Conservation (phyloP, 1,139 yeast species). For the Taphrina populina region DNA sequence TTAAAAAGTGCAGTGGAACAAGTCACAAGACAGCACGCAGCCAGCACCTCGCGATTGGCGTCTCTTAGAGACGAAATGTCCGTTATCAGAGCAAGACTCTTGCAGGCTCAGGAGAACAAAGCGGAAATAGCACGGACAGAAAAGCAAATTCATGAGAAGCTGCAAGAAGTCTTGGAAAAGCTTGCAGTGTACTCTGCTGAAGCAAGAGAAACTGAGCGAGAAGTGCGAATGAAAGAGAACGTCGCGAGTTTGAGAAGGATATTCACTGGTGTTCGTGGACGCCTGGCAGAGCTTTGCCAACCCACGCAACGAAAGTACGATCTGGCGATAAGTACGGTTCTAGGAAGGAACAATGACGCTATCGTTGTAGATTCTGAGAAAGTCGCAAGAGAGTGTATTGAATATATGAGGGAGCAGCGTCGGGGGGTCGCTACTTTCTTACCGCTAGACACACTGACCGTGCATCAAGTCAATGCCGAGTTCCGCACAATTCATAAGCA, state of each 20-base stretch:
- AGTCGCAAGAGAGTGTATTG: constrained; percentile 80
- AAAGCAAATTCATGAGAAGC: constrained; percentile 58
- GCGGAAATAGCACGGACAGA: constrained; percentile 55
- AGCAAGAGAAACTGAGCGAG: constrained; percentile 72
- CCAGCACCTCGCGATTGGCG: constrained; percentile 44
- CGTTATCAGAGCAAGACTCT: constrained; percentile 51
- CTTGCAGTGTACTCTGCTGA: constrained; percentile 72
- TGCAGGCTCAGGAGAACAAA: constrained; percentile 50
- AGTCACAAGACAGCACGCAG: constrained; percentile 28
- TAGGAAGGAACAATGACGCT: constrained; percentile 79
- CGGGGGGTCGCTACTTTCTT: constrained; percentile 83
- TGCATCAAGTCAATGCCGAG: constrained; percentile 55
- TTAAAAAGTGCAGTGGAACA: constrained; percentile 46
- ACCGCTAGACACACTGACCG: constrained; percentile 79
- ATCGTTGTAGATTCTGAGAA: constrained; percentile 74
- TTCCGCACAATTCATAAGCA: constrained; percentile 58
- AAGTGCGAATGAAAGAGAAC: constrained; percentile 67
- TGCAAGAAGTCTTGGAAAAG: constrained; percentile 61
- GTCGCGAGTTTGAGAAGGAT: constrained; percentile 64
- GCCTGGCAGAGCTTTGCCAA: constrained; percentile 73
- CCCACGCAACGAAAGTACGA: constrained; percentile 78
- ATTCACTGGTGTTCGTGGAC: constrained; percentile 79
- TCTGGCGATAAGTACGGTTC: constrained; percentile 69
- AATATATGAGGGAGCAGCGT: constrained; percentile 78
- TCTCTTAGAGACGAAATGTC: constrained; percentile 41